Conservation (phyloP, 306 rosid species). For the Casuarina equisetifolia region DNA sequence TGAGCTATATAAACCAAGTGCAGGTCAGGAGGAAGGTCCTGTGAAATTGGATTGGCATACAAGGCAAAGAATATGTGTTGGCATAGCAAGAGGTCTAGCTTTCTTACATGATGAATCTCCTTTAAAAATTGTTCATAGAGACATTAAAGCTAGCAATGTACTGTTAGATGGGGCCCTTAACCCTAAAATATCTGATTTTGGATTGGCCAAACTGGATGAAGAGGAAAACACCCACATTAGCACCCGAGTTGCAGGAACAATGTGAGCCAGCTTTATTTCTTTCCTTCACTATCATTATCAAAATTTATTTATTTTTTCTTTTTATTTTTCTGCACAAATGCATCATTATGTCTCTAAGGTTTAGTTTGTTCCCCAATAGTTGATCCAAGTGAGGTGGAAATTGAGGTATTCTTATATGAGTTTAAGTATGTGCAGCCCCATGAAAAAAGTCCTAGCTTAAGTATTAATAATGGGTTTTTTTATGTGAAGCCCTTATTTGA, state of each 20-base stretch:
- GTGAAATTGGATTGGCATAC: slow-evolving; percentile 55
- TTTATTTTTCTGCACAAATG: too few species aligned
- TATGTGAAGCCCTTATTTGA: not conserved
- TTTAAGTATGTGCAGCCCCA: not conserved
- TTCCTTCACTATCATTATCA: not conserved
- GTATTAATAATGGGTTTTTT: too few species aligned
- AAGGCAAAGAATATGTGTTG: slow-evolving; percentile 62
- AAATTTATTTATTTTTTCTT: too few species aligned
- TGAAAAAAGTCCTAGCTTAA: too few species aligned
- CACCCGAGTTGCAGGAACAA: slow-evolving; percentile 62
- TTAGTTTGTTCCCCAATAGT: not conserved
- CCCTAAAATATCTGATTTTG: slow-evolving; percentile 81
- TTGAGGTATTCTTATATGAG: not conserved
- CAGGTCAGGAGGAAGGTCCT: slow-evolving; percentile 37
- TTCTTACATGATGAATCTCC: too few species aligned
- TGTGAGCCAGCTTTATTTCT: not conserved
- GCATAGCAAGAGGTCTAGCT: slow-evolving; percentile 8
- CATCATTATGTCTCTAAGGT: not conserved
- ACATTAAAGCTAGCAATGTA: too few species aligned
- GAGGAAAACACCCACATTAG: slow-evolving; percentile 31
- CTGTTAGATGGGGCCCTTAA: slow-evolving; percentile 51
- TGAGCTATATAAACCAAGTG: not conserved
- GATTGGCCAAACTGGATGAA: slow-evolving; percentile 73
- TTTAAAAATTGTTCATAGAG: too few species aligned
- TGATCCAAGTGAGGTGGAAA: not conserved